Evolutionary conservation across 352 stramenopile genomes (phyloP), one percentile per base, ranked within the genome.

Genomic region (Pythium dissotocum): DNA sequence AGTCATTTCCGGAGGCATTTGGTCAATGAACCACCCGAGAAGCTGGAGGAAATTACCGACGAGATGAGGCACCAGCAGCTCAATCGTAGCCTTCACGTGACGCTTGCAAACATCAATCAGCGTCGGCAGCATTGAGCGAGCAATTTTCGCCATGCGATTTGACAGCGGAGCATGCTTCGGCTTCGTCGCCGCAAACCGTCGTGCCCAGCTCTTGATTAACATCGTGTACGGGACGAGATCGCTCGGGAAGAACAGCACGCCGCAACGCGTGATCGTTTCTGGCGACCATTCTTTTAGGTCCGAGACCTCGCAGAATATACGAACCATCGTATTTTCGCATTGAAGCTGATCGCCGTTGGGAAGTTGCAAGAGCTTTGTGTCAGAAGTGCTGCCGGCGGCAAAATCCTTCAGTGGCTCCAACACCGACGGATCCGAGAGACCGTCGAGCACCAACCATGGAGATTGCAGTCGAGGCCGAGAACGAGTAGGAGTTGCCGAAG

Each of bases 371-470:
- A 52, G 58, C 40, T 78, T 80, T 1, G 52, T 42, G 0, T 65
- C 65, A 2, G 58, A 56, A 2, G 75, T 62, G 14, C 35, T 30
- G 0, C 26, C 10, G 18, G 69, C 56, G 13, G 79, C 69, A 8
- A 87, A 53, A 21, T 70, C 69, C 28, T 67, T 71, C 18, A 90
- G 67, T 7, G 79, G 73, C 61, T 86, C 78, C 3, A 90, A 18
- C n/a, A 64, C 67, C 6, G 59, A 65, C 32, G 69, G 46, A 32
- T 78, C 72, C 28, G 24, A 46, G 9, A 79, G 58, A 2, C 82
- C 80, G 26, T 92, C 82, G n/a, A 92, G 74, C n/a, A 92, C 66
- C 28, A 92, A 69, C 84, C 84, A 92, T 2, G 79, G 73, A 10
- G 73, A 54, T 32, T 77, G 74, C 1, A 49, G 58, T 24, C 46